A percentile compares a stretch with the other conserved stretches of the same genome.
Conservation (phyloP, 352 stramenopile genomes). For the Globisporangium orthogonon region DNA sequence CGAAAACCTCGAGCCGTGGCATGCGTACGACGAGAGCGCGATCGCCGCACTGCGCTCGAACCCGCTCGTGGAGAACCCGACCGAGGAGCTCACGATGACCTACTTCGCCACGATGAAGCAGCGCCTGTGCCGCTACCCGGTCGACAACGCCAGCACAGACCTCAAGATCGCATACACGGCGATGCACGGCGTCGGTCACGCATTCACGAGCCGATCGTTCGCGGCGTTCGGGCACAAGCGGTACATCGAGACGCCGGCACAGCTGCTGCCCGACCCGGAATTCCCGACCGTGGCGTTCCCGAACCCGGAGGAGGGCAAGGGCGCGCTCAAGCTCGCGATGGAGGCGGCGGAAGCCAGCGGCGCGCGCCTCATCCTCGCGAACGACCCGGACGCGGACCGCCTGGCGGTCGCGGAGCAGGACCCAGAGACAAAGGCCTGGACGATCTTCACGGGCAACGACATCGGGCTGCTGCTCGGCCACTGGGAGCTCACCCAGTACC, state of each 20-base stretch:
- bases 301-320: conserved; percentile 97
- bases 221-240: conserved; percentile 79
- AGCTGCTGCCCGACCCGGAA: conserved; percentile 91
- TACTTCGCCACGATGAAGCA: conserved; percentile 65
- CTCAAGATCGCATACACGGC: conserved; percentile 93
- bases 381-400: conserved; percentile 98
- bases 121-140: conserved; percentile 56
- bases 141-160: conserved; percentile 45
- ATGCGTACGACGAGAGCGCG: conserved; percentile 44
- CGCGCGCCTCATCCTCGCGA: conserved; percentile 92
- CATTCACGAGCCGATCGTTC: conserved; percentile 91
- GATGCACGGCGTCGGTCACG: conserved; percentile 97
- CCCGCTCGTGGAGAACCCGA: conserved; percentile 61
- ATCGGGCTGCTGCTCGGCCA: conserved; percentile 94
- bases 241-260: conserved; percentile 83
- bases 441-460: conserved; percentile 97
- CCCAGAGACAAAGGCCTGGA: conserved; percentile 80
- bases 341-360: conserved; percentile 68
- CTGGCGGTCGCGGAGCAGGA: conserved; percentile 93
- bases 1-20: conserved; percentile 88
- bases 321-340: conserved; percentile 93
- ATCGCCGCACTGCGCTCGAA: conserved; percentile 26
- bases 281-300: conserved; percentile 97
- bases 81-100: conserved; percentile 45
- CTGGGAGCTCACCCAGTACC: conserved; percentile 85